Evolutionary conservation across 1,284 basidiomycete genomes (phyloP).

Genomic region (Malassezia yamatoensis): DNA sequence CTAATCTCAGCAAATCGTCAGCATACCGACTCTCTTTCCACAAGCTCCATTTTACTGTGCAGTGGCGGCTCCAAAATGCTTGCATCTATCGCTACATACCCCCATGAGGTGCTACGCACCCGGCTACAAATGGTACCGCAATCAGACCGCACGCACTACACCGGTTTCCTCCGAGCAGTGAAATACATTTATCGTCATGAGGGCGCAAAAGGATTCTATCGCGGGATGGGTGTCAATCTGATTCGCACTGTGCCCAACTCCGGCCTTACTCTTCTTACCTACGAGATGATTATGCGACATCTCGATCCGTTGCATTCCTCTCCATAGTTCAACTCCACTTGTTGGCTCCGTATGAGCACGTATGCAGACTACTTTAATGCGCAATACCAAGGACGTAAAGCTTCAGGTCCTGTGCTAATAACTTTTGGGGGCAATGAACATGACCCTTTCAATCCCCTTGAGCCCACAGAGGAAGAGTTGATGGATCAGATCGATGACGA

Average conservation of each 20-base stretch:
- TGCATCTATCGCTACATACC: slow-evolving; percentile 42
- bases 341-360: slow-evolving; percentile 13
- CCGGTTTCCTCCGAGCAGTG: slow-evolving; percentile 30
- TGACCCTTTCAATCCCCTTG: not conserved
- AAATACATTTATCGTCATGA: slow-evolving; percentile 29
- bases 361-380: slow-evolving; percentile 19
- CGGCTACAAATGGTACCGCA: slow-evolving; percentile 36
- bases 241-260: slow-evolving; percentile 42
- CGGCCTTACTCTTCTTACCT: slow-evolving; percentile 43
- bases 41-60: slow-evolving; percentile 32
- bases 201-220: slow-evolving; percentile 41
- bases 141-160: slow-evolving; percentile 16
- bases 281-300: slow-evolving; percentile 44
- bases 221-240: slow-evolving; percentile 43
- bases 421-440: slow-evolving; percentile 1
- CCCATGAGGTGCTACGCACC: slow-evolving; percentile 45
- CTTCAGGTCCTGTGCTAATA: slow-evolving; percentile 13
- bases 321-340: slow-evolving; percentile 6
- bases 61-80: slow-evolving; percentile 45
- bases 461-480: slow-evolving; percentile 8
- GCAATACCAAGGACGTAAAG: slow-evolving; percentile 3
- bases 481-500: slow-evolving; percentile 12
- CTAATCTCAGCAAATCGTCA: not conserved
- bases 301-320: slow-evolving; percentile 5
- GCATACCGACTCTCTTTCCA: slow-evolving; percentile 16